These are phyloP conservation scores for Rhodotorula sp. DNA, from an alignment of 1,284 basidiomycete genomes.

Conservation along the genomic window DNA sequence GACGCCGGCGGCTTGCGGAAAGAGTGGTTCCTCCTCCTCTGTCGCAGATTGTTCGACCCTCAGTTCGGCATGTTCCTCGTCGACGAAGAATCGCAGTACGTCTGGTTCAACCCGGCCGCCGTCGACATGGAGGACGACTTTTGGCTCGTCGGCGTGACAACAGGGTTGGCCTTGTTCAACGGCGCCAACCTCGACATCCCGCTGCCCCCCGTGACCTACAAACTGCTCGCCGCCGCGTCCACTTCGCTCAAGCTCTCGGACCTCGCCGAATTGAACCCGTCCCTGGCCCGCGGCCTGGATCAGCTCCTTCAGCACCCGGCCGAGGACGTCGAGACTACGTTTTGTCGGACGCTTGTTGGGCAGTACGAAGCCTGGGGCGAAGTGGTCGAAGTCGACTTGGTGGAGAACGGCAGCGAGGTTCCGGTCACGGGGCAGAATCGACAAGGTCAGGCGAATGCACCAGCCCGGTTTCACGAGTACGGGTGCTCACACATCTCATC, in stretches of 20 bases:
- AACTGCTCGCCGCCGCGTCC: constrained; percentile 34
- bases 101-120: constrained; percentile 45
- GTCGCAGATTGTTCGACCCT: constrained; percentile 40
- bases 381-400: constrained; percentile 36
- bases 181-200: constrained; percentile 42
- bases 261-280: constrained; percentile 38
- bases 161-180: constrained; percentile 44
- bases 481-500: neutral
- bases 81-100: constrained; percentile 38
- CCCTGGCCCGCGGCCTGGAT: constrained; percentile 36
- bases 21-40: constrained; percentile 46
- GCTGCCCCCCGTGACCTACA: constrained; percentile 42
- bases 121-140: constrained; percentile 42
- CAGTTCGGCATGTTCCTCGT: constrained; percentile 43
- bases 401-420: constrained; percentile 35
- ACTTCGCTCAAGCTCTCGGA: constrained; percentile 36
- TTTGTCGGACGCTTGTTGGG: constrained; percentile 42
- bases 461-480: neutral
- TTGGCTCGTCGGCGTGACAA: constrained; percentile 42
- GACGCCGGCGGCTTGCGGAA: constrained; percentile 41
- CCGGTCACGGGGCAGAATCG: constrained; percentile 41
- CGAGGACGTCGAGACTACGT: constrained; percentile 38
- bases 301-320: constrained; percentile 36
- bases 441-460: constrained; percentile 19
- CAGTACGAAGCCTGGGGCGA: constrained; percentile 42